Evolutionary conservation across 305 asterid genomes (phyloP).

Genomic region (Fraxinus latifolia): DNA sequence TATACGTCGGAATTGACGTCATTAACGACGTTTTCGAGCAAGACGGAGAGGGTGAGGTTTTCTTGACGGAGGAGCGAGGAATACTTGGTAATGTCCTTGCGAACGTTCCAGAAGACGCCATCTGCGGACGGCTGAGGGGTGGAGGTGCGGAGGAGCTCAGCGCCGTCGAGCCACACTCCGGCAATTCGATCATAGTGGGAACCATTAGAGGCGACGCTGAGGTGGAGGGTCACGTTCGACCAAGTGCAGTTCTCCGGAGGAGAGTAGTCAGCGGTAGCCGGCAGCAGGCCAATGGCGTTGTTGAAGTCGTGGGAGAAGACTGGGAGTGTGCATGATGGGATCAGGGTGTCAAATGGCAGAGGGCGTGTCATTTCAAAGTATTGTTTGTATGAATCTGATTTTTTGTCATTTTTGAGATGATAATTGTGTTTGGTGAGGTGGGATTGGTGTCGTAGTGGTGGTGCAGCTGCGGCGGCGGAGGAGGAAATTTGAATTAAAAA

Average conservation of each 20-base stretch:
- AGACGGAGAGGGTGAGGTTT: constrained; percentile 53
- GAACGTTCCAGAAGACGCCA: neutral
- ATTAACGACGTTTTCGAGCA: constrained; percentile 73
- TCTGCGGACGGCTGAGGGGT: constrained; percentile 58
- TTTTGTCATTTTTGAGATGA: neutral
- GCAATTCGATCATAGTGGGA: constrained; percentile 67
- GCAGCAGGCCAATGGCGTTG: constrained; percentile 58
- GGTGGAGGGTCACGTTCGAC: constrained; percentile 55
- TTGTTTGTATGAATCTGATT: constrained; percentile 24
- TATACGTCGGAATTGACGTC: constrained; percentile 54
- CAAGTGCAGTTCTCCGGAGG: constrained; percentile 62
- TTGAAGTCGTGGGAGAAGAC: constrained; percentile 51
- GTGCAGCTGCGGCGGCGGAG: constrained; percentile 21
- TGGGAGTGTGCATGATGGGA: constrained; percentile 61
- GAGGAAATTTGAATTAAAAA: neutral
- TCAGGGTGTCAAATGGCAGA: constrained; percentile 39
- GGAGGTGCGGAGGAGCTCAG: constrained; percentile 76
- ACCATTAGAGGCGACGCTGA: constrained; percentile 56
- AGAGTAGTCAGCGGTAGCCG: constrained; percentile 44
- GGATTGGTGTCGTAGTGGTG: constrained; percentile 24
- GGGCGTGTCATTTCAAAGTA: constrained; percentile 52
- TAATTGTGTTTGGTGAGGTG: constrained; percentile 30
- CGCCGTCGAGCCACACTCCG: constrained; percentile 73
- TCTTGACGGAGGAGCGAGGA: constrained; percentile 46
- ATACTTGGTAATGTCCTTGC: constrained; percentile 28